Evolutionary conservation across 2,329 filamentous ascomycete genomes (phyloP).

Genomic region (Pseudogymnoascus pannorum): DNA sequence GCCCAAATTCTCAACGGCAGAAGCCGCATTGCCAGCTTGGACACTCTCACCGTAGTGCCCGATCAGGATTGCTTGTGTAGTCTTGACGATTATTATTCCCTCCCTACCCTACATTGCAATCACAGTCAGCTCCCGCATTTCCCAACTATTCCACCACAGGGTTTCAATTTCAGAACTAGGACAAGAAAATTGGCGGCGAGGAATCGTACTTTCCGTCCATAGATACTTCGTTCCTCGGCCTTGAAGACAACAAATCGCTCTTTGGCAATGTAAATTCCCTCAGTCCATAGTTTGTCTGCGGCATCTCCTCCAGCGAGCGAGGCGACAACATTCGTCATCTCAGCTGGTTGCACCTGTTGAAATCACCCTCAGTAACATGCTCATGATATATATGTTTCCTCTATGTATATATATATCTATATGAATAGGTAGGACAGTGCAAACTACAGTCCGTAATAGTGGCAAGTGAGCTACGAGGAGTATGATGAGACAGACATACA

Average conservation of each 20-base stretch:
- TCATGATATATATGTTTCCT: not conserved
- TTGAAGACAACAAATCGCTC: slow-evolving; percentile 72
- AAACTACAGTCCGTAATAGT: not conserved
- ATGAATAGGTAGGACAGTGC: not conserved
- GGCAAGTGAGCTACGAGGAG: not conserved
- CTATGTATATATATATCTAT: not conserved
- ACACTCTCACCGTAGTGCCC: slow-evolving; percentile 73
- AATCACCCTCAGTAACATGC: not conserved
- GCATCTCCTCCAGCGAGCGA: slow-evolving; percentile 43
- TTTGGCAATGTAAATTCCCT: slow-evolving; percentile 68
- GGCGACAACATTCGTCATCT: slow-evolving; percentile 51
- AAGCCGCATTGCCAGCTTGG: slow-evolving; percentile 67
- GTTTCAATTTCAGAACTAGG: not conserved
- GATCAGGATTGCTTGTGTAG: slow-evolving; percentile 79
- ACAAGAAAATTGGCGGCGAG: not conserved
- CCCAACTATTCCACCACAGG: not conserved
- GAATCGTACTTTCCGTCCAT: slow-evolving; percentile 70
- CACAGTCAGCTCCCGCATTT: not conserved
- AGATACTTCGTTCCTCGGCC: slow-evolving; percentile 70
- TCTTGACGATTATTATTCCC: slow-evolving; percentile 79
- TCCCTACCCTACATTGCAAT: slow-evolving; percentile 55
- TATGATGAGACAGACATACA: slow-evolving; percentile 20
- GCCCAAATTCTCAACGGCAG: slow-evolving; percentile 73
- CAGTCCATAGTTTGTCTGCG: slow-evolving; percentile 58
- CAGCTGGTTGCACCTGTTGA: slow-evolving; percentile 46